phyloP scores from a whole-genome alignment of 2,329 filamentous ascomycete genomes.

The Sarocladium kiliense region DNA sequence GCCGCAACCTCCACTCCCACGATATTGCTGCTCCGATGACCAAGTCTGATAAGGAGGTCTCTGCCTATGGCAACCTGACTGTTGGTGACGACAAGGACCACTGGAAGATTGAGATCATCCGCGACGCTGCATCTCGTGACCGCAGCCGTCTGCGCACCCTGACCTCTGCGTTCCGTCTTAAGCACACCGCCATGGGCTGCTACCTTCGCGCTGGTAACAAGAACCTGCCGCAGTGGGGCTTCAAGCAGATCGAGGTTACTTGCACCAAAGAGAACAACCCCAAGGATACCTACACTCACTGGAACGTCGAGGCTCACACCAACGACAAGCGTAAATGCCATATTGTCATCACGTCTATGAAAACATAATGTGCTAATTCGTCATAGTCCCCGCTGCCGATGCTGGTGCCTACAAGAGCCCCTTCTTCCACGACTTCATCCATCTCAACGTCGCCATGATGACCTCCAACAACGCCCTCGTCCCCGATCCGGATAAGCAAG shows the following conservation, averaged over 20 bases:
- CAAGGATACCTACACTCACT: slow-evolving; percentile 91
- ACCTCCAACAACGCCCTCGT: slow-evolving; percentile 98
- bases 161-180: slow-evolving; percentile 87
- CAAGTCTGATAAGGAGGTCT: slow-evolving; percentile 89
- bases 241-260: slow-evolving; percentile 98
- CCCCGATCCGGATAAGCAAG: slow-evolving; percentile 97
- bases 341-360: slow-evolving; percentile 10
- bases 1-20: slow-evolving; percentile 95
- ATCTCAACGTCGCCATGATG: slow-evolving; percentile 99
- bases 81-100: slow-evolving; percentile 97
- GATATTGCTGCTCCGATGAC: slow-evolving; percentile 81
- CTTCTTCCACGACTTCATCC: slow-evolving; percentile 95
- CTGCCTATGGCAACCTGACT: slow-evolving; percentile 90
- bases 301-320: slow-evolving; percentile 94
- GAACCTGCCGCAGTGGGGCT: slow-evolving; percentile 97
- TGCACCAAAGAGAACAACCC: slow-evolving; percentile 93
- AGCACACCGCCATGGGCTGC: slow-evolving; percentile 76
- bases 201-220: slow-evolving; percentile 94
- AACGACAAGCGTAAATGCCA: slow-evolving; percentile 80
- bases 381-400: slow-evolving; percentile 75
- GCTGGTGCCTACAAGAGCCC: slow-evolving; percentile 93
- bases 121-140: slow-evolving; percentile 82
- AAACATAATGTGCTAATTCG: slow-evolving; percentile 24
- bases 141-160: slow-evolving; percentile 81
- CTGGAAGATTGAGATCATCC: slow-evolving; percentile 89